Conservation (phyloP, 192 early-diverging fungal genomes). For the Phlyctochytrium arcticum region DNA sequence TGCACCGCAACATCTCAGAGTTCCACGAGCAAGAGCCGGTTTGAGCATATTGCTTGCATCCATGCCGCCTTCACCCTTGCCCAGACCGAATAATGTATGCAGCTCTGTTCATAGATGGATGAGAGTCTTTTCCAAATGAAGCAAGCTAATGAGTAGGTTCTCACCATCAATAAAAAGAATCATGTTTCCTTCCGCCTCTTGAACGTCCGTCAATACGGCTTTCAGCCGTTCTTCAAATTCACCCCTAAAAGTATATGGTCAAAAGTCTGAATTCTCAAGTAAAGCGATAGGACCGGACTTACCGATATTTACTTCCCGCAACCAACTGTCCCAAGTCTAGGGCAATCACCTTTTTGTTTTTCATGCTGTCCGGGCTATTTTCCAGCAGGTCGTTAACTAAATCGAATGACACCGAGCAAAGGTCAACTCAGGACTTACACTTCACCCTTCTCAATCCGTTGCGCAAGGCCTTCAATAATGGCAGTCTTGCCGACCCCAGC, state of each 20-base stretch:
- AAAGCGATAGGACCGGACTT: too few species aligned
- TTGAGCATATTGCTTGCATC: conserved; percentile 91
- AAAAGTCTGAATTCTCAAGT: too few species aligned
- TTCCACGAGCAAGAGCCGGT: conserved; percentile 86
- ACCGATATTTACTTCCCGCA: conserved; percentile 9
- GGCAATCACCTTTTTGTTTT: conserved; percentile 71
- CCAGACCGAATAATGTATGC: conserved; percentile 84
- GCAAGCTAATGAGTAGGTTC: background rate
- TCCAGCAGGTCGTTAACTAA: background rate
- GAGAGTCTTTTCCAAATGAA: too few species aligned
- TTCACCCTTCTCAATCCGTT: conserved; percentile 78
- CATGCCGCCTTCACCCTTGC: conserved; percentile 77
- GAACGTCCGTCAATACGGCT: conserved; percentile 80
- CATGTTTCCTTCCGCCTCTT: conserved; percentile 71
- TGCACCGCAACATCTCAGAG: conserved; percentile 83
- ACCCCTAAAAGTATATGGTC: too few species aligned
- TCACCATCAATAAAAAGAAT: conserved; percentile 84
- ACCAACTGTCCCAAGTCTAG: conserved; percentile 74
- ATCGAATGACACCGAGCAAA: background rate
- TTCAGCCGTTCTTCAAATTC: conserved; percentile 95
- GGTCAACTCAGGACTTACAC: conserved; percentile 33
- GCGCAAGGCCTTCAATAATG: conserved; percentile 82
- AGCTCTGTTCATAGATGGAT: conserved; percentile 55
- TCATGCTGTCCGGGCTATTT: conserved; percentile 60
- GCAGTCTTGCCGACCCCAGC: conserved; percentile 65